A percentile compares a stretch with the other conserved stretches of the same genome.
phyloP scores from a whole-genome alignment of 2,329 filamentous ascomycete genomes.

The Paecilomyces sp. region DNA sequence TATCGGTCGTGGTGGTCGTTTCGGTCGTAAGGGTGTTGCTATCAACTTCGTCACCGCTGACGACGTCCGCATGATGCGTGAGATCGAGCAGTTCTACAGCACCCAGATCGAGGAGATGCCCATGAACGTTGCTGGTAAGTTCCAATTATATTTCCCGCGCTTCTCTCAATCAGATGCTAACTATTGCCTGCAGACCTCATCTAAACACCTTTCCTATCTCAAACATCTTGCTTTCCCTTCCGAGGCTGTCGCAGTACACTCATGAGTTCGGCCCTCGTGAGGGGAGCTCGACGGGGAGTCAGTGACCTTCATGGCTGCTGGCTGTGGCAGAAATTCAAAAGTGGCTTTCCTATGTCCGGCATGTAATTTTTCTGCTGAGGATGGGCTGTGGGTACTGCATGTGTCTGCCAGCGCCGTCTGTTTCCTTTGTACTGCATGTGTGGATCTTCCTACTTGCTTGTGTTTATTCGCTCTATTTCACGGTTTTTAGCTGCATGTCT shows the following conservation, averaged over 20 bases:
- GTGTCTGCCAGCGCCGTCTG: slow-evolving; percentile 16
- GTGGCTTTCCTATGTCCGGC: slow-evolving; percentile 33
- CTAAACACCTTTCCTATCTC: slow-evolving; percentile 26
- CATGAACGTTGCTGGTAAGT: slow-evolving; percentile 71
- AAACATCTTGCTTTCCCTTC: slow-evolving; percentile 1
- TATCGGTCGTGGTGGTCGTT: slow-evolving; percentile 98
- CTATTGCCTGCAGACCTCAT: slow-evolving; percentile 29
- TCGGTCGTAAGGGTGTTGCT: slow-evolving; percentile 99
- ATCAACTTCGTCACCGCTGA: slow-evolving; percentile 99
- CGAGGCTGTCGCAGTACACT: slow-evolving; percentile 1
- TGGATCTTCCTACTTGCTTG: slow-evolving; percentile 14
- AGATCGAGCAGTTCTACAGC: slow-evolving; percentile 99
- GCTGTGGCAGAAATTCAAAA: slow-evolving; percentile 19
- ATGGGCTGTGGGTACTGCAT: slow-evolving; percentile 9
- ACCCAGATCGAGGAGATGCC: slow-evolving; percentile 99
- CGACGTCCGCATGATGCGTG: slow-evolving; percentile 99
- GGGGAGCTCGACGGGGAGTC: slow-evolving; percentile 4
- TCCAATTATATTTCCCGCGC: not conserved
- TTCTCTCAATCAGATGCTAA: slow-evolving; percentile 8
- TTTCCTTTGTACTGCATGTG: slow-evolving; percentile 21
- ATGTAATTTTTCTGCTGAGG: slow-evolving; percentile 21
- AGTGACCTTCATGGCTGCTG: slow-evolving; percentile 7
- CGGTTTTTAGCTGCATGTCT: slow-evolving; percentile 19
- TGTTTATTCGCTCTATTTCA: slow-evolving; percentile 17
- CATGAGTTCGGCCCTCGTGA: not conserved